phyloP scores from a whole-genome alignment of 2,329 filamentous ascomycete genomes.

The Paraconiothyrium sp. region DNA sequence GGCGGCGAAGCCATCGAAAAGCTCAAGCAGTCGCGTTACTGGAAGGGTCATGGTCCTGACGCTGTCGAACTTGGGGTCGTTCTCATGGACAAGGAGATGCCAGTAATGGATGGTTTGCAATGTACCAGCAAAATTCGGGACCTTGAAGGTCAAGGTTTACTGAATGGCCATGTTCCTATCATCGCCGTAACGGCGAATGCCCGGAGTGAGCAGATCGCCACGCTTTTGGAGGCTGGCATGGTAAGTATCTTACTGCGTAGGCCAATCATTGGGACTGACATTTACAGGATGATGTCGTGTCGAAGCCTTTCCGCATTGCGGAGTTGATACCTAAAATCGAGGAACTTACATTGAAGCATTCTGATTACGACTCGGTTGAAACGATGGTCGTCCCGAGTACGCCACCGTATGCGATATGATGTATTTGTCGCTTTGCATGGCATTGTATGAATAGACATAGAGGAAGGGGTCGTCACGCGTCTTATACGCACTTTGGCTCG shows the following conservation, averaged over 20 bases:
- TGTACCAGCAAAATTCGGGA: constrained; percentile 50
- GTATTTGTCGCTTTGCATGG: neutral
- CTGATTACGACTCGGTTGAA: constrained; percentile 9
- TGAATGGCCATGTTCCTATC: constrained; percentile 51
- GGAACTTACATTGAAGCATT: constrained; percentile 50
- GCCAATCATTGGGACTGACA: constrained; percentile 8
- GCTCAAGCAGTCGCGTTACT: constrained; percentile 55
- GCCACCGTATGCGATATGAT: constrained; percentile 21
- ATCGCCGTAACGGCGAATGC: constrained; percentile 56
- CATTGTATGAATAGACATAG: constrained; percentile 11
- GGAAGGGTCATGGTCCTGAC: constrained; percentile 40
- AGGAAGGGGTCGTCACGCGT: neutral
- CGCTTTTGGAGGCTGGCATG: constrained; percentile 51
- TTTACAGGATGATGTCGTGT: constrained; percentile 59
- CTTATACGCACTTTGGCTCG: neutral
- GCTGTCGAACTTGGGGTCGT: constrained; percentile 45
- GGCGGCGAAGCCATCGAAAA: constrained; percentile 59
- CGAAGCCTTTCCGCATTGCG: constrained; percentile 61
- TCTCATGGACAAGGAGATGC: constrained; percentile 54
- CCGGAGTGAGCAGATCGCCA: constrained; percentile 51
- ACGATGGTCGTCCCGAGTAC: constrained; percentile 17
- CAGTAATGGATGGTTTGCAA: constrained; percentile 53
- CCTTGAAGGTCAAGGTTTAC: constrained; percentile 45
- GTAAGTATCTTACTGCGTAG: constrained; percentile 24
- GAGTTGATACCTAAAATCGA: constrained; percentile 62